A percentile compares a stretch with the other conserved stretches of the same genome.
Conservation (phyloP, 805 yeast genomes). For the Pichia nanzhaoensis region DNA sequence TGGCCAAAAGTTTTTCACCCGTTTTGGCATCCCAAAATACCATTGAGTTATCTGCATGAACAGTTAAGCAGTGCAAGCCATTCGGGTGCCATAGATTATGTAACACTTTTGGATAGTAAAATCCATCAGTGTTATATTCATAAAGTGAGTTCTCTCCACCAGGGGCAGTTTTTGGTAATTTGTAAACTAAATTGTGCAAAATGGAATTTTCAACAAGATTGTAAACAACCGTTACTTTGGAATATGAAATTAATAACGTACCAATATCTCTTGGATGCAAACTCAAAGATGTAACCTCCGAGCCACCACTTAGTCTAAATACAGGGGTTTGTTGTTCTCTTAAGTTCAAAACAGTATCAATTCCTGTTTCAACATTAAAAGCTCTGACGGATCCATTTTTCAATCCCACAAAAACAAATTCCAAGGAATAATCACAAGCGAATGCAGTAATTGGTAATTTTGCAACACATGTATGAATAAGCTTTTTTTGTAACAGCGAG, state of each 20-base stretch:
- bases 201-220: constrained; percentile 55
- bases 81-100: constrained; percentile 86
- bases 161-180: constrained; percentile 58
- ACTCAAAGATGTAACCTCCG: constrained; percentile 56
- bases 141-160: constrained; percentile 52
- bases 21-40: constrained; percentile 90
- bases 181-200: constrained; percentile 53
- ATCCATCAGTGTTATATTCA: constrained; percentile 22
- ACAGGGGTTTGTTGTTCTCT: constrained; percentile 65
- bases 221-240: constrained; percentile 61
- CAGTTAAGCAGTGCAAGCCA: constrained; percentile 75
- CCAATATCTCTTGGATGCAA: constrained; percentile 92
- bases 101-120: constrained; percentile 24
- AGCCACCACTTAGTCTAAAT: constrained; percentile 44
- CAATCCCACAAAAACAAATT: constrained; percentile 78
- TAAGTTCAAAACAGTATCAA: constrained; percentile 55
- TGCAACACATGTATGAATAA: constrained; percentile 54
- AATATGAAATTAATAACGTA: constrained; percentile 64
- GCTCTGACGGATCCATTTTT: constrained; percentile 65
- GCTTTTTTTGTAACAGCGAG: constrained; percentile 57
- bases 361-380: constrained; percentile 77
- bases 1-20: constrained; percentile 67
- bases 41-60: constrained; percentile 75
- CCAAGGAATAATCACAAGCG: constrained; percentile 80
- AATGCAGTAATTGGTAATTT: constrained; percentile 62